Percentiles rank a stretch among this genome's conserved stretches.
Conservation (phyloP, 352 stramenopile species). For the Pythium dissotocum region DNA sequence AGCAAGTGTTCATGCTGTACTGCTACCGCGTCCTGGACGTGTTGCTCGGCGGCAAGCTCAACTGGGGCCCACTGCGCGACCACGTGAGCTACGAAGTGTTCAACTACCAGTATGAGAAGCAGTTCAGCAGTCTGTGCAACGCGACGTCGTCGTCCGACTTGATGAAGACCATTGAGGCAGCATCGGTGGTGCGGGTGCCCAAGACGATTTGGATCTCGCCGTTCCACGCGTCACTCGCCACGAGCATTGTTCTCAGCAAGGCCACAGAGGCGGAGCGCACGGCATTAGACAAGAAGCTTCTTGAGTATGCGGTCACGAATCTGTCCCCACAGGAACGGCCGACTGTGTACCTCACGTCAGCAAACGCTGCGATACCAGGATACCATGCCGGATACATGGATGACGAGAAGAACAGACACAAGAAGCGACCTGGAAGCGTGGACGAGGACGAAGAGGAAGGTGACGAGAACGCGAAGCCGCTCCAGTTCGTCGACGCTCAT, state of each 20-base stretch:
- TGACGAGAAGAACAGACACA: slow-evolving; percentile 10
- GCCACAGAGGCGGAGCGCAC: slow-evolving; percentile 60
- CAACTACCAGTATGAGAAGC: slow-evolving; percentile 40
- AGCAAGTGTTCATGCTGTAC: slow-evolving; percentile 89
- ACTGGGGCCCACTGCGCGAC: slow-evolving; percentile 67
- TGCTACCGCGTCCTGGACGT: slow-evolving; percentile 85
- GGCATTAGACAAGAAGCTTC: slow-evolving; percentile 63
- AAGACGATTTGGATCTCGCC: slow-evolving; percentile 84
- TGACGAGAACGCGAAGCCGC: slow-evolving; percentile 6
- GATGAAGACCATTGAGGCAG: slow-evolving; percentile 13
- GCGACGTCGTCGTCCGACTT: slow-evolving; percentile 15
- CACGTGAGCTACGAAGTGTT: slow-evolving; percentile 63
- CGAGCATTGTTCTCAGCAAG: slow-evolving; percentile 70
- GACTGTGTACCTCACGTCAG: slow-evolving; percentile 39
- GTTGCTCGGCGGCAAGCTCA: slow-evolving; percentile 51
- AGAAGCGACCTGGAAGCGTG: background rate
- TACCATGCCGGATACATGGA: slow-evolving; percentile 12
- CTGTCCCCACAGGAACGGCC: slow-evolving; percentile 61
- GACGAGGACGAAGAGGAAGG: slow-evolving; percentile 22
- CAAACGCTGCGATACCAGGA: slow-evolving; percentile 2
- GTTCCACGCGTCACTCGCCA: slow-evolving; percentile 72
- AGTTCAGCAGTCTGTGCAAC: slow-evolving; percentile 21
- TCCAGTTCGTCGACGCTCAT: slow-evolving; percentile 74
- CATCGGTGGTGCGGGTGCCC: slow-evolving; percentile 33
- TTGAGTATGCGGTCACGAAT: slow-evolving; percentile 65